These are phyloP conservation scores for Tylopilus plumbeoviolaceoides DNA, from an alignment of 768 basidiomycete species.

Conservation along the genomic window DNA sequence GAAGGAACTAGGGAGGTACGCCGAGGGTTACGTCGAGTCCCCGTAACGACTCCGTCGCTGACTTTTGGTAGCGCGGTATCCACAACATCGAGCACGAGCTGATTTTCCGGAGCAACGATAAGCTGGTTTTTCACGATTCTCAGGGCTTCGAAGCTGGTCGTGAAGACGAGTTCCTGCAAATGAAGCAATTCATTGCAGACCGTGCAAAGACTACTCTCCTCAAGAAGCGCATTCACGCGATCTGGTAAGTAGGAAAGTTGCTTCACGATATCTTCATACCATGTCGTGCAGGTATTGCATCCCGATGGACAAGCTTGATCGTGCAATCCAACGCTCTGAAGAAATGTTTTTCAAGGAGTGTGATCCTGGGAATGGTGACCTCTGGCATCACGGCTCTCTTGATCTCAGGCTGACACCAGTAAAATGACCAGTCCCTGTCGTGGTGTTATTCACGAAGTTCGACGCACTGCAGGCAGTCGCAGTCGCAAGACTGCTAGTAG, in stretches of 20 bases:
- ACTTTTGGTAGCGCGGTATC: neutral
- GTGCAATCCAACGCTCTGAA: neutral
- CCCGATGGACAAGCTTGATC: constrained; percentile 4
- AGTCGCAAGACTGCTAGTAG: neutral
- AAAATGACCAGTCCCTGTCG: neutral
- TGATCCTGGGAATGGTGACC: neutral
- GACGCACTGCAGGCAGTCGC: constrained; percentile 3
- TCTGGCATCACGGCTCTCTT: rapidly evolving
- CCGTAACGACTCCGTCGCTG: no score
- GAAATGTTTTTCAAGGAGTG: constrained; percentile 3
- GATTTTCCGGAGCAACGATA: constrained; percentile 1
- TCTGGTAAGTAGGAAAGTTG: neutral
- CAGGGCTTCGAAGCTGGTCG: constrained; percentile 7
- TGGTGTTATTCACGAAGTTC: constrained; percentile 10
- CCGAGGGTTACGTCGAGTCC: no score
- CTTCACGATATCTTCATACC: no score
- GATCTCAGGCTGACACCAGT: neutral
- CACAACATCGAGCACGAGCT: constrained; percentile 2
- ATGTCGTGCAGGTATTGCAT: constrained; percentile 3
- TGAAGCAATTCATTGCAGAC: constrained; percentile 5
- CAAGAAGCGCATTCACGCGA: constrained; percentile 6
- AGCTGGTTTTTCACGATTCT: constrained; percentile 2
- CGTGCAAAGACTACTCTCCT: neutral
- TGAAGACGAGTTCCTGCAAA: neutral
- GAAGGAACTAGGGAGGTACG: neutral